These are phyloP conservation scores for Paramecium pentaurelia DNA, from an alignment of 73 alveolate species.

Conservation along the genomic window DNA sequence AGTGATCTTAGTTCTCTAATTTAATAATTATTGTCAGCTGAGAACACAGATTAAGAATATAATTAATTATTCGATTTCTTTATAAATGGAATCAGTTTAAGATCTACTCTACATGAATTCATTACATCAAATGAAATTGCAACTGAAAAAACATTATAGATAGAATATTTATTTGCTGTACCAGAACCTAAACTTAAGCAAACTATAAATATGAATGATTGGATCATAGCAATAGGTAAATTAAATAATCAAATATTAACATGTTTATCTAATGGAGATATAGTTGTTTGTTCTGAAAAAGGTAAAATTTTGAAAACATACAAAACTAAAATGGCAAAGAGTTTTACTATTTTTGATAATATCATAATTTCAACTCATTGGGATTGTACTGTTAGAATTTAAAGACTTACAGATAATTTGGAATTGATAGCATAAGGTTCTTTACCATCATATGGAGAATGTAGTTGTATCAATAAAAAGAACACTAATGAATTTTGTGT, in stretches of 20 bases:
- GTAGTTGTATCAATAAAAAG: neutral
- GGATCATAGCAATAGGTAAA: constrained; percentile 18
- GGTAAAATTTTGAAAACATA: neutral
- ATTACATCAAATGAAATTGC: neutral
- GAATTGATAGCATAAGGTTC: neutral
- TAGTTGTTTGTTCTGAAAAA: neutral
- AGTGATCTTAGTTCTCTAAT: neutral
- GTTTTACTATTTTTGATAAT: neutral
- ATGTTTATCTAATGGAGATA: neutral
- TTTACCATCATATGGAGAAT: constrained; percentile 17
- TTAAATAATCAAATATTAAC: neutral
- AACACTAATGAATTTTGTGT: constrained; percentile 4
- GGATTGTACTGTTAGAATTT: neutral
- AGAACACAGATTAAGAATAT: neutral
- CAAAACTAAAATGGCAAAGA: neutral
- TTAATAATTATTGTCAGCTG: neutral
- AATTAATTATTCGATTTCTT: neutral
- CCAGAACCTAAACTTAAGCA: constrained; percentile 15
- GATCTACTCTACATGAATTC: neutral
- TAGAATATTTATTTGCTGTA: constrained; percentile 16
- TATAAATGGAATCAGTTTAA: neutral
- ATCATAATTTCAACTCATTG: neutral
- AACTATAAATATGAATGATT: neutral
- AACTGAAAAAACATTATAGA: neutral
- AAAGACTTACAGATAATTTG: neutral